These are phyloP conservation scores for Brachypodium distachyon DNA, from an alignment of 202 grass and related monocot genomes.

Conservation along the genomic window DNA sequence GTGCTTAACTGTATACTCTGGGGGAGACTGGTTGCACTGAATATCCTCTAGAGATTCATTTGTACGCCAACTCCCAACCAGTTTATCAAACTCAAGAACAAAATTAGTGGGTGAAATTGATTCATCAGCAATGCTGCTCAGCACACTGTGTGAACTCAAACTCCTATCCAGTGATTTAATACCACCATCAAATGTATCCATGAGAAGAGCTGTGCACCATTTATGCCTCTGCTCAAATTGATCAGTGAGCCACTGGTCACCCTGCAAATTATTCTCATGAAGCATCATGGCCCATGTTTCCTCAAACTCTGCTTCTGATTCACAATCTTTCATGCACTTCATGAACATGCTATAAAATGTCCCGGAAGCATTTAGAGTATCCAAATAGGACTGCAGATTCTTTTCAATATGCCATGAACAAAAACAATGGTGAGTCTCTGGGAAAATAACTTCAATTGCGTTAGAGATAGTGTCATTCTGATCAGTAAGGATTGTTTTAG, in stretches of 20 bases:
- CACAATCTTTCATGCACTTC: slow-evolving; percentile 69
- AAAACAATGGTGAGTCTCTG: slow-evolving; percentile 46
- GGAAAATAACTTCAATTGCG: slow-evolving; percentile 56
- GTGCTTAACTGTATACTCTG: slow-evolving; percentile 39
- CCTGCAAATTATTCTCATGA: slow-evolving; percentile 49
- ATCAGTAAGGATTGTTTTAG: slow-evolving; percentile 76
- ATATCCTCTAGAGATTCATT: slow-evolving; percentile 61
- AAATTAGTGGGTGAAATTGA: slow-evolving; percentile 42
- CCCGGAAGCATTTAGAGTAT: slow-evolving; percentile 47
- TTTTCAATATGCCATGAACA: slow-evolving; percentile 49
- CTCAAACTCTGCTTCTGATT: slow-evolving; percentile 57
- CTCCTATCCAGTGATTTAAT: slow-evolving; percentile 37
- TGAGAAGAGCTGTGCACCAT: slow-evolving; percentile 65
- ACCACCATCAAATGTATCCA: slow-evolving; percentile 69
- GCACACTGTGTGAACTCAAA: slow-evolving; percentile 36
- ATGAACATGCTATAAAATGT: slow-evolving; percentile 46
- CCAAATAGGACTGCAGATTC: slow-evolving; percentile 45
- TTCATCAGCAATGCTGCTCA: slow-evolving; percentile 52
- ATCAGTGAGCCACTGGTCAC: slow-evolving; percentile 51
- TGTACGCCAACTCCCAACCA: slow-evolving; percentile 49
- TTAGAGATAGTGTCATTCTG: slow-evolving; percentile 47
- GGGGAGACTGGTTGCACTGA: slow-evolving; percentile 39
- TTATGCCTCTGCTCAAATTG: slow-evolving; percentile 68
- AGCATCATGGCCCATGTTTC: slow-evolving; percentile 68
- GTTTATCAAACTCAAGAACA: slow-evolving; percentile 53